These are phyloP conservation scores for Coffea humblotiana DNA, from an alignment of 305 asterid species.

Conservation along the genomic window DNA sequence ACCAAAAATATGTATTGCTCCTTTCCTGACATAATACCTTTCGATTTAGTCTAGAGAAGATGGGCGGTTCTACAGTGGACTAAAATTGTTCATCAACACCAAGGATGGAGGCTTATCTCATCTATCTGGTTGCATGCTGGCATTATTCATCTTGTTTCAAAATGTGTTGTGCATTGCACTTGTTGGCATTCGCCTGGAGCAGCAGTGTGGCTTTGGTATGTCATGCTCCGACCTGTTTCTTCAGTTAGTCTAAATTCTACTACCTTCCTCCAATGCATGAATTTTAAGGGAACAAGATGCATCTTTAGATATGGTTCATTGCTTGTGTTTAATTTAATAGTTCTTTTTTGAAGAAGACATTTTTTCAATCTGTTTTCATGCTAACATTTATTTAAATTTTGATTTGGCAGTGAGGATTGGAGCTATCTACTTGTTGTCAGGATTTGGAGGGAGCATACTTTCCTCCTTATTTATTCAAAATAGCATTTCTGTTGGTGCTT, in stretches of 20 bases:
- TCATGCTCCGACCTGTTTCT: constrained; percentile 1
- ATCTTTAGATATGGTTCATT: not conserved
- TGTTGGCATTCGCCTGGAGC: constrained; percentile 90
- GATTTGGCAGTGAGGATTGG: constrained; percentile 58
- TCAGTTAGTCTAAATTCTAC: not conserved
- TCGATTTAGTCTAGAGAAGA: constrained; percentile 51
- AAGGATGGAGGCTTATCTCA: constrained; percentile 86
- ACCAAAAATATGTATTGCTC: not conserved
- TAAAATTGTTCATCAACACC: constrained; percentile 67
- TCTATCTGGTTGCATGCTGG: constrained; percentile 94
- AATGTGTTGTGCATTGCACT: constrained; percentile 73
- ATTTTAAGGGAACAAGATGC: not conserved
- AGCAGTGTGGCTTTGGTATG: constrained; percentile 84
- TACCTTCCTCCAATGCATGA: not conserved
- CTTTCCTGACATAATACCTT: constrained; percentile 14
- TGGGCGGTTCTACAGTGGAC: constrained; percentile 81
- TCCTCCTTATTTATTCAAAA: constrained; percentile 63
- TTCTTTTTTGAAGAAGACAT: not conserved
- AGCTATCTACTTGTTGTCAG: constrained; percentile 63
- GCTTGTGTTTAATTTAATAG: not conserved
- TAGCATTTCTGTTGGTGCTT: constrained; percentile 79
- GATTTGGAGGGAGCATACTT: constrained; percentile 76
- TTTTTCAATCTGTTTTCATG: not conserved
- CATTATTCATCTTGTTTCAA: constrained; percentile 67
- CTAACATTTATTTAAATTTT: not conserved